A percentile compares a stretch with the other conserved stretches of the same genome.
Conservation (phyloP, 2,329 filamentous ascomycete genomes). For the Aaosphaeria arxii region DNA sequence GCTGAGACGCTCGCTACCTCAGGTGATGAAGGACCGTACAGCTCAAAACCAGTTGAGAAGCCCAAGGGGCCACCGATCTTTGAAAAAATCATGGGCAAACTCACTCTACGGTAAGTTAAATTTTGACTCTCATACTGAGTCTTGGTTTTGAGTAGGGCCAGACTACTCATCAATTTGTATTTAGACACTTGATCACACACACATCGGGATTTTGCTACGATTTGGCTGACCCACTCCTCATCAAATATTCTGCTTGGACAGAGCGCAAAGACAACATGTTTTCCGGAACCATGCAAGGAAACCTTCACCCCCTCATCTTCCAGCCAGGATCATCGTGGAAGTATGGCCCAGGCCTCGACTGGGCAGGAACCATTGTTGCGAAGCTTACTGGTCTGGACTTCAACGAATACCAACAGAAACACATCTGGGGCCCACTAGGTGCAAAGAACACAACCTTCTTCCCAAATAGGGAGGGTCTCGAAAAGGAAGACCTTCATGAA, state of each 20-base stretch:
- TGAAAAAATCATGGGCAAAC: background rate
- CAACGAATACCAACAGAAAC: background rate
- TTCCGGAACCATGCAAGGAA: conserved; percentile 37
- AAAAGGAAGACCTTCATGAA: background rate
- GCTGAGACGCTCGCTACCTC: too few relatives aligned
- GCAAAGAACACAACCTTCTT: background rate
- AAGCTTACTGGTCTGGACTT: background rate
- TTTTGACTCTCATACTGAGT: background rate
- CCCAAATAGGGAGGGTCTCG: background rate
- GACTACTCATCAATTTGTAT: background rate
- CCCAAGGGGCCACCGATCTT: background rate
- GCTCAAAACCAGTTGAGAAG: background rate
- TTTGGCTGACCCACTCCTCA: background rate
- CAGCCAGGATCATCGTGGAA: conserved; percentile 61
- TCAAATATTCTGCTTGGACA: background rate
- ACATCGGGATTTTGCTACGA: background rate
- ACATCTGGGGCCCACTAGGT: background rate
- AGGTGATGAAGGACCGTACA: background rate
- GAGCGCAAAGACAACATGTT: background rate
- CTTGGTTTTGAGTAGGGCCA: too few relatives aligned
- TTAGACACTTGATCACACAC: background rate
- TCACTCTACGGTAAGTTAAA: background rate
- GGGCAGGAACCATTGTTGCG: conserved; percentile 9
- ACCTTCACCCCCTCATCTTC: conserved; percentile 55
- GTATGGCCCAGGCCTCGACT: conserved; percentile 50